These are phyloP conservation scores for Quercus aquifolioides DNA, from an alignment of 306 rosid genomes.

Conservation along the genomic window DNA sequence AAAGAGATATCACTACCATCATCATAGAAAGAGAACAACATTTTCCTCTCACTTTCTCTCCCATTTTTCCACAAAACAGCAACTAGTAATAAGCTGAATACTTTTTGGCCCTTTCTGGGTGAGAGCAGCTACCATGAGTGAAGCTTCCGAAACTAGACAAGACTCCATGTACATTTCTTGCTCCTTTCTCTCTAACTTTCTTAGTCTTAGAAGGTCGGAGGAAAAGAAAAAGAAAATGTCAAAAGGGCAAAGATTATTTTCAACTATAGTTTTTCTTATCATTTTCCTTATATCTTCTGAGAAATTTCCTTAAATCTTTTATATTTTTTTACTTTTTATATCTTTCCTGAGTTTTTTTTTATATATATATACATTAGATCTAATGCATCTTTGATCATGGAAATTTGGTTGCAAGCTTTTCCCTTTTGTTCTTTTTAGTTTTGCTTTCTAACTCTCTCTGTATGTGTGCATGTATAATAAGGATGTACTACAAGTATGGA, in stretches of 20 bases:
- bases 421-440: neutral
- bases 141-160: neutral
- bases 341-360: neutral
- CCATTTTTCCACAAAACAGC: neutral
- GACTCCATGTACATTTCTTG: neutral
- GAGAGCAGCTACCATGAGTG: neutral
- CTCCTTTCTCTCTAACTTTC: neutral
- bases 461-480: neutral
- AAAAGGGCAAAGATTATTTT: neutral
- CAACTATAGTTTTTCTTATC: neutral
- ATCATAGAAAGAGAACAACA: neutral
- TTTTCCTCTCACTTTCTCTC: neutral
- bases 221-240: neutral
- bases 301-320: neutral
- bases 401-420: neutral
- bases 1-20: no score
- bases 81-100: neutral
- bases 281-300: neutral
- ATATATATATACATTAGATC: neutral
- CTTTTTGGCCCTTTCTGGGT: neutral
- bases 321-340: neutral
- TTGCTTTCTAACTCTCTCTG: neutral
- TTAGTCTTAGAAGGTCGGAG: neutral
- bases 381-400: neutral
- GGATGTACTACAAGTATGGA: neutral